Base-by-base conservation (phyloP, 805 yeast species). In the Sugiyamaella lignohabitans region DNA sequence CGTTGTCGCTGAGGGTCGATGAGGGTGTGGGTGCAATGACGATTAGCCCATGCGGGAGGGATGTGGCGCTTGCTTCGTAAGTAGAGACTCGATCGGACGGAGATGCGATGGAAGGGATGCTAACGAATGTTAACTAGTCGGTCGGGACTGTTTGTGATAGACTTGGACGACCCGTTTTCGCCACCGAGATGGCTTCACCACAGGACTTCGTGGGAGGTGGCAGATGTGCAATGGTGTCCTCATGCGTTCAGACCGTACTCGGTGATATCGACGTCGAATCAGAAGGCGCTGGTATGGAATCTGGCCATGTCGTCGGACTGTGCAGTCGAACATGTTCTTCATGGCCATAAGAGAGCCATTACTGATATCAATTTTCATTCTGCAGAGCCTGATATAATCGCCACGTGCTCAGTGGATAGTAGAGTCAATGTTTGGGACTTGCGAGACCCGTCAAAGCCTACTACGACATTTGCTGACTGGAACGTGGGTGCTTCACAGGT, bases 171-270 rank as follows among this genome's bases (percentile, higher is more conserved):
- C 62, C 98, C 98, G 1, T 91, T 87, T 65, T 79, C 91, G 0
- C 88, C 95, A 0, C 98, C 98, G 0, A 71, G 98, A 49, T 87
- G 94, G 89, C 74, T 93, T 14, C 94, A 82, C 46, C 96, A 93
- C 60, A 73, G 80, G 30, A 91, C 97, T 0, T 80, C 95, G 0
- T 93, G 98, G 98, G 98, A 93, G 63, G 98, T 93, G 2, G 96
- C 98, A 0, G 97, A 91, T 62, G 97, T 91, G 1, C 98, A 93
- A 64, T 93, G 98, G 98, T 86, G 94, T 2, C 96, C 97, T 0
- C 97, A 93, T 61, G 71, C 75, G 4, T 74, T 81, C 1, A 86
- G 85, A 54, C 91, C 95, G 1, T 73, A 83, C 4, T 89, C 97
- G 95, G 87, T 93, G 38, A 83, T 91, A 1, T 86, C 96, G 0